Evolutionary conservation across 345 rosid genomes (phyloP).

Genomic region (Murraya koenigii): DNA sequence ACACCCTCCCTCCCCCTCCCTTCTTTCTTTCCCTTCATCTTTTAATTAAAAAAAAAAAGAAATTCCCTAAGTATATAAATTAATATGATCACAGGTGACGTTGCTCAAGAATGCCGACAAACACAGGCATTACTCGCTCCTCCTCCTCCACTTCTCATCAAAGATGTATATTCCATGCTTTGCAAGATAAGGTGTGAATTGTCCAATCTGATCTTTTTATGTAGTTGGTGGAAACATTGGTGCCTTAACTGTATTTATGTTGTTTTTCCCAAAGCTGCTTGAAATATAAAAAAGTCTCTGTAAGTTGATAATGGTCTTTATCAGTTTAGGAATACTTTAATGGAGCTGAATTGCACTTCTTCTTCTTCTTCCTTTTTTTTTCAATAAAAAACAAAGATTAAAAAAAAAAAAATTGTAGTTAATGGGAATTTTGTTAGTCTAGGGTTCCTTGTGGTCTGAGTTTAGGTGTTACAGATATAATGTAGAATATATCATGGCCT

Average conservation of each 20-base stretch:
- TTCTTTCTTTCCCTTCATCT: too few species aligned
- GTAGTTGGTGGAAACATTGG: slow-evolving; percentile 2
- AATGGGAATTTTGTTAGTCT: not conserved
- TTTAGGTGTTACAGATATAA: not conserved
- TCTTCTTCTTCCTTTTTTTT: too few species aligned
- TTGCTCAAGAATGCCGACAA: slow-evolving; percentile 84
- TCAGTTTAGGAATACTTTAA: not conserved
- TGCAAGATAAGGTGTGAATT: slow-evolving; percentile 65
- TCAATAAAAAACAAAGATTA: too few species aligned
- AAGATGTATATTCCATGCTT: slow-evolving; percentile 64
- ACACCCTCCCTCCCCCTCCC: too few species aligned
- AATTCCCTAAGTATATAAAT: not conserved
- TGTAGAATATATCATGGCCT: not conserved
- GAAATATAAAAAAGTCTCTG: not conserved
- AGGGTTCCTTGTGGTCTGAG: not conserved
- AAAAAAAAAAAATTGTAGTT: too few species aligned
- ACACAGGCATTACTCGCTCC: slow-evolving; percentile 76
- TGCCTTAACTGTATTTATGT: slow-evolving; percentile 2
- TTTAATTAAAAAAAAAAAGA: not conserved
- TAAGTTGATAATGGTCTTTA: not conserved
- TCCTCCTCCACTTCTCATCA: slow-evolving; percentile 65
- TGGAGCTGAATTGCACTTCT: not conserved
- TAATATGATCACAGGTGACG: slow-evolving; percentile 61
- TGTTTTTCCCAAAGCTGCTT: not conserved
- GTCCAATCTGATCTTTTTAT: slow-evolving; percentile 15